These are phyloP conservation scores for Scheffersomyces amazonensis DNA, from an alignment of 805 yeast species.

Conservation along the genomic window DNA sequence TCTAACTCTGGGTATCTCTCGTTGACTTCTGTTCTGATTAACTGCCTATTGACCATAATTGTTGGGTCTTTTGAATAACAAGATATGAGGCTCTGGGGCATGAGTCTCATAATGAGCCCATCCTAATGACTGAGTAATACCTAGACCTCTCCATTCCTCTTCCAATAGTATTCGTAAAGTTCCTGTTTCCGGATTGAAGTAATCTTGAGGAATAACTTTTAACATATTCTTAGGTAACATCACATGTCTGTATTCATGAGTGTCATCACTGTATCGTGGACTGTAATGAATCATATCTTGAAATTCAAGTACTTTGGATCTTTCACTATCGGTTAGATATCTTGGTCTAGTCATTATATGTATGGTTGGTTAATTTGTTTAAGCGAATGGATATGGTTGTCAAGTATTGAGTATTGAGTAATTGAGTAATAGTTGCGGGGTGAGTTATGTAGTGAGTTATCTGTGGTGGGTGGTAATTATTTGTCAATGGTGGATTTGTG, in stretches of 20 bases:
- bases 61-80: constrained; percentile 70
- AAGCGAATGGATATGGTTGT: no score
- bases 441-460: no score
- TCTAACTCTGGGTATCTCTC: no score
- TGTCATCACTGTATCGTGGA: constrained; percentile 88
- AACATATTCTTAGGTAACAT: constrained; percentile 96
- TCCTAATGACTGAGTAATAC: constrained; percentile 94
- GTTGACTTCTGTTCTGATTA: no score
- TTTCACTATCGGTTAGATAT: constrained; percentile 75
- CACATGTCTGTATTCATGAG: constrained; percentile 92
- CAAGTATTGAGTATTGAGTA: no score
- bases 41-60: constrained; percentile 46
- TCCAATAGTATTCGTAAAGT: constrained; percentile 86
- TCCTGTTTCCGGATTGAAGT: constrained; percentile 90
- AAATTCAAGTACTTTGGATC: constrained; percentile 84
- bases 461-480: no score
- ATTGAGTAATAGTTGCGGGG: no score
- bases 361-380: no score
- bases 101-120: constrained; percentile 99
- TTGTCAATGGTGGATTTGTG: no score
- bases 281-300: constrained; percentile 94
- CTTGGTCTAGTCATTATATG: constrained; percentile 50
- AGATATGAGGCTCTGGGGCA: constrained; percentile 96
- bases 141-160: constrained; percentile 98
- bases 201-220: constrained; percentile 90